Evolutionary conservation across 2,329 filamentous ascomycete genomes (phyloP).

Genomic region (Hypoxylon sp.): DNA sequence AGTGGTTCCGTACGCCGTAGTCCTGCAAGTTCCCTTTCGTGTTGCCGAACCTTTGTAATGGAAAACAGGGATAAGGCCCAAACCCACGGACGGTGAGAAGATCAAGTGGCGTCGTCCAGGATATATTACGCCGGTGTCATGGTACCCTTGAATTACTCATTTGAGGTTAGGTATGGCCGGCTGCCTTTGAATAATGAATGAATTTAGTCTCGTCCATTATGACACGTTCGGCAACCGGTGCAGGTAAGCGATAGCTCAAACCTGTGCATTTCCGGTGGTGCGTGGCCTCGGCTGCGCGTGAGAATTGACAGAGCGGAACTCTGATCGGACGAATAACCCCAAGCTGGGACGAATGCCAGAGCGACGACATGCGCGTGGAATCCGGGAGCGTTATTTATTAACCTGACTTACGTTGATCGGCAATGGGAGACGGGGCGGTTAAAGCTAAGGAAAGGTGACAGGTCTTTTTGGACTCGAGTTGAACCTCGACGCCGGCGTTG

Average conservation of each 20-base stretch:
- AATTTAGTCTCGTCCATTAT: constrained; percentile 17
- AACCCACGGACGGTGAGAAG: constrained; percentile 37
- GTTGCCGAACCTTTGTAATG: constrained; percentile 42
- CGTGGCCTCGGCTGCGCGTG: constrained; percentile 29
- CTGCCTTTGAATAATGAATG: constrained; percentile 12
- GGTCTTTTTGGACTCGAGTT: constrained; percentile 30
- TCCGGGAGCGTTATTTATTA: constrained; percentile 26
- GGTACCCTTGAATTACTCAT: constrained; percentile 22
- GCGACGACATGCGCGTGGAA: constrained; percentile 13
- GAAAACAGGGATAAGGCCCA: constrained; percentile 42
- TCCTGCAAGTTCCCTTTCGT: constrained; percentile 41
- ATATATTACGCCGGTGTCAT: constrained; percentile 32
- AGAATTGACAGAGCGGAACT: constrained; percentile 37
- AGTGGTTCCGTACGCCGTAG: constrained; percentile 44
- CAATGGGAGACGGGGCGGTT: constrained; percentile 26
- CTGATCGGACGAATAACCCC: constrained; percentile 28
- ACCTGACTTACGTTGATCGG: constrained; percentile 35
- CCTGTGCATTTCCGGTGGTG: constrained; percentile 33
- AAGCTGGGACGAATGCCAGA: constrained; percentile 6
- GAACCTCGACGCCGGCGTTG: constrained; percentile 28
- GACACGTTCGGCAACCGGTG: constrained; percentile 31
- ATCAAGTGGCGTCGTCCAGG: constrained; percentile 41
- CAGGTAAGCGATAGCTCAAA: constrained; percentile 29
- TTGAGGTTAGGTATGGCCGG: constrained; percentile 24
- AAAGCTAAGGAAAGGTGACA: constrained; percentile 37